A percentile compares a stretch with the other conserved stretches of the same genome.
Evolutionary conservation across 1,284 basidiomycete species (phyloP).

Genomic region (Ceratobasidium papillatum): DNA sequence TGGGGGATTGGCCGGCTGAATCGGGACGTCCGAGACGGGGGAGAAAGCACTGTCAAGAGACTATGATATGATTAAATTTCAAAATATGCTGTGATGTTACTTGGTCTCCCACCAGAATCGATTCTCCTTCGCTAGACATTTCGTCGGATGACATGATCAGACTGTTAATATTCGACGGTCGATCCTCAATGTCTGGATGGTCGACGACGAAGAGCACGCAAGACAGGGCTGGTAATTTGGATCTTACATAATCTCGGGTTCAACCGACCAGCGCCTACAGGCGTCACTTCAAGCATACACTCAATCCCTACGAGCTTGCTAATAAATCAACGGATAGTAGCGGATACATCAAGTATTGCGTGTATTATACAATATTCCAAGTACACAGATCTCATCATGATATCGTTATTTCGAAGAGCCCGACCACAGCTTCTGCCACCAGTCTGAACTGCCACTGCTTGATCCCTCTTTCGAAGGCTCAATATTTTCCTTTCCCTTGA

Average conservation of each 20-base stretch:
- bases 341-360: background rate
- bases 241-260: background rate
- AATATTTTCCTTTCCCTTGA: conserved; percentile 32
- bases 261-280: background rate
- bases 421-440: conserved; percentile 25
- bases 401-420: conserved; percentile 18
- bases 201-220: background rate
- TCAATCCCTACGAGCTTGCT: background rate
- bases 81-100: background rate
- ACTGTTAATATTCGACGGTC: background rate
- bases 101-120: background rate
- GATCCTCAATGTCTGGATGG: background rate
- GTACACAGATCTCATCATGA: background rate
- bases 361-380: background rate
- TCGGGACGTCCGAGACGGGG: conserved; percentile 27
- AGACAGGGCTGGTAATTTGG: background rate
- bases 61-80: conserved; percentile 6
- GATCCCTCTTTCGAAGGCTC: conserved; percentile 11
- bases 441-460: background rate
- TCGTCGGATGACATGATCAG: conserved; percentile 32
- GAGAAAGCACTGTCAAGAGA: conserved; percentile 34
- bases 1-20: conserved; percentile 26
- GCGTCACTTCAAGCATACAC: background rate
- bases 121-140: background rate
- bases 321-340: too few relatives aligned